Percentiles rank a stretch among this genome's conserved stretches.
phyloP scores from a whole-genome alignment of 2,329 filamentous ascomycete species.

The Aureobasidium melanogenum region DNA sequence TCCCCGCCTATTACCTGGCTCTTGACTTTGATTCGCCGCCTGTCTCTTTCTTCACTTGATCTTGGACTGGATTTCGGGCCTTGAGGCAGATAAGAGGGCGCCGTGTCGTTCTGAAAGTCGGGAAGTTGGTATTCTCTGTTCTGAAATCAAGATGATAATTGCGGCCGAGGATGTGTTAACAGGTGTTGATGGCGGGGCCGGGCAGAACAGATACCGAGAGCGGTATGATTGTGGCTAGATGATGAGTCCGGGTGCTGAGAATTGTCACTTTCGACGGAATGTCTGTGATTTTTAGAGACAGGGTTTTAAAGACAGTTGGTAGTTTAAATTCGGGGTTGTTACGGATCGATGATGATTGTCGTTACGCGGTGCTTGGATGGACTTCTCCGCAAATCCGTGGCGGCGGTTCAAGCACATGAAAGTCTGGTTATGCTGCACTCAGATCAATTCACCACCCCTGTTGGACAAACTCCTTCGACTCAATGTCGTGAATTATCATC shows the following conservation, averaged over 20 bases:
- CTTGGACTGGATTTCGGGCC: neutral
- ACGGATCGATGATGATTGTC: neutral
- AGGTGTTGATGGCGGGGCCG: neutral
- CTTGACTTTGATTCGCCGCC: neutral
- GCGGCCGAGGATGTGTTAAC: neutral
- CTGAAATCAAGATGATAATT: neutral
- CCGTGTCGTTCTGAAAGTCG: neutral
- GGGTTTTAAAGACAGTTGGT: neutral
- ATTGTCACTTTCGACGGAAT: neutral
- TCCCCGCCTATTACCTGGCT: neutral
- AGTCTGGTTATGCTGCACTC: neutral
- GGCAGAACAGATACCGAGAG: neutral
- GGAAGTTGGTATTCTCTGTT: neutral
- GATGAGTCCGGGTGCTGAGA: neutral
- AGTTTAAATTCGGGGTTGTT: neutral
- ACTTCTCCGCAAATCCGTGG: slow-evolving; percentile 2
- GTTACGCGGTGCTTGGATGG: neutral
- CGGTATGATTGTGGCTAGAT: neutral
- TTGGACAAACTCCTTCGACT: neutral
- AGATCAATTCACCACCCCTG: neutral
- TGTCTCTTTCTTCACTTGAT: neutral
- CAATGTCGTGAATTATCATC: neutral
- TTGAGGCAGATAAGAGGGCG: neutral
- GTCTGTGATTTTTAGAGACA: neutral
- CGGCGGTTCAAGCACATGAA: neutral